A percentile compares a stretch with the other conserved stretches of the same genome.
phyloP scores from a whole-genome alignment of 2,329 filamentous ascomycete species.

The Fusarium clavum region DNA sequence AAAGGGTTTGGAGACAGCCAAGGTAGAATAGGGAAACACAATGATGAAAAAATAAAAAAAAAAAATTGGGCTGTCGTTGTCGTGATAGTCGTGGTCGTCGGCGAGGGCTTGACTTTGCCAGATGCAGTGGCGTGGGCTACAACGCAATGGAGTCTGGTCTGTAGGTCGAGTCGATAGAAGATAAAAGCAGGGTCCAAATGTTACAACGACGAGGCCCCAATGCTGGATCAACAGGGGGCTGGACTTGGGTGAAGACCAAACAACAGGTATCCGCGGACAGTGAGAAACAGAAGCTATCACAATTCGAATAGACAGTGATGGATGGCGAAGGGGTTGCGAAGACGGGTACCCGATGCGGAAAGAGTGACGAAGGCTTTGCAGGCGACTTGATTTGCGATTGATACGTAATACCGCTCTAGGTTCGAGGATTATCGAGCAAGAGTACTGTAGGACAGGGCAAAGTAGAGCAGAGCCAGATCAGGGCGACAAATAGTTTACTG shows the following conservation, averaged over 20 bases:
- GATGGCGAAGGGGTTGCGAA: conserved; percentile 15
- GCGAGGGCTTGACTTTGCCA: conserved; percentile 19
- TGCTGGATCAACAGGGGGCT: conserved; percentile 26
- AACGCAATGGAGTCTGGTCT: conserved; percentile 2
- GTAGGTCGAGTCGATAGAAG: not conserved
- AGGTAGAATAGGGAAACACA: not conserved
- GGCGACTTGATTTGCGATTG: conserved; percentile 12
- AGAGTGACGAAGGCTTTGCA: conserved; percentile 31
- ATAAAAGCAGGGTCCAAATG: not conserved
- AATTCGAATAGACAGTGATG: conserved; percentile 1
- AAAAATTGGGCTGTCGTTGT: not conserved
- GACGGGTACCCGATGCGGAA: conserved; percentile 13
- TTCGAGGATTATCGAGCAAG: conserved; percentile 5
- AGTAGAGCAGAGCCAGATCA: not conserved
- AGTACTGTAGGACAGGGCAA: conserved; percentile 5
- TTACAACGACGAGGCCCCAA: conserved; percentile 5
- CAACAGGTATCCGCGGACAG: not conserved
- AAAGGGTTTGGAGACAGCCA: not conserved
- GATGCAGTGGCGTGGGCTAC: conserved; percentile 7
- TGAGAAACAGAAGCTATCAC: conserved; percentile 22
- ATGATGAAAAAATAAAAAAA: not conserved
- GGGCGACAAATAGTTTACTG: conserved; percentile 6
- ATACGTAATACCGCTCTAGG: conserved; percentile 5
- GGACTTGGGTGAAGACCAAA: not conserved
- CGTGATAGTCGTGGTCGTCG: conserved; percentile 14